phyloP scores from a whole-genome alignment of 495 filamentous ascomycete species.

The Hypoxylon fuscum region DNA sequence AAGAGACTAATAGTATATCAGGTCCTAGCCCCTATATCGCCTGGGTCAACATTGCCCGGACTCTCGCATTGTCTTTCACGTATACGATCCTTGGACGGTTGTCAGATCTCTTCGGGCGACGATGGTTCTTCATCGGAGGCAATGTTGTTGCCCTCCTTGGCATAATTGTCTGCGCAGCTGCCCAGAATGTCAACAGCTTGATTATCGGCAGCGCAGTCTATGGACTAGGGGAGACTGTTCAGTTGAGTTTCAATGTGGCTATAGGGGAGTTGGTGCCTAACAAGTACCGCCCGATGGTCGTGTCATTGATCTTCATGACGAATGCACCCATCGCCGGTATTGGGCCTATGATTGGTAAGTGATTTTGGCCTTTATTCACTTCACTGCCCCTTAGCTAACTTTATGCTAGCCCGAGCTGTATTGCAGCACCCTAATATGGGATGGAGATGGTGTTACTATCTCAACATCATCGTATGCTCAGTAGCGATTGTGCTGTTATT shows the following conservation, averaged over 20 bases:
- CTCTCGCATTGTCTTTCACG: constrained; percentile 44
- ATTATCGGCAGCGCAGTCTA: constrained; percentile 53
- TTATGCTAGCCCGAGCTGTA: constrained; percentile 42
- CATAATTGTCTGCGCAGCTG: constrained; percentile 54
- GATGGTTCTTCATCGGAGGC: constrained; percentile 59
- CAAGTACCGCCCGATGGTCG: constrained; percentile 47
- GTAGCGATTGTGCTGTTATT: constrained; percentile 49
- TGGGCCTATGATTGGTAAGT: constrained; percentile 49
- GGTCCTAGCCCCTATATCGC: constrained; percentile 50
- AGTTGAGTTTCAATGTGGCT: constrained; percentile 54
- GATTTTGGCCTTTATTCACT: neutral
- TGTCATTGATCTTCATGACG: constrained; percentile 52
- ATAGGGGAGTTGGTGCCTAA: constrained; percentile 59
- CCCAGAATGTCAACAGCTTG: constrained; percentile 53
- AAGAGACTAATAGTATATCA: constrained; percentile 38
- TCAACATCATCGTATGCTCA: constrained; percentile 52
- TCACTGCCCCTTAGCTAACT: constrained; percentile 12
- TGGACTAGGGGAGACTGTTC: constrained; percentile 48
- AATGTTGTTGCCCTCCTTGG: constrained; percentile 54
- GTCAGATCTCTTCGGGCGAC: constrained; percentile 63
- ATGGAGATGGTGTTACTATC: constrained; percentile 59
- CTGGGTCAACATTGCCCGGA: constrained; percentile 50
- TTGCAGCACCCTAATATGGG: constrained; percentile 46
- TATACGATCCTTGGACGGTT: constrained; percentile 57
- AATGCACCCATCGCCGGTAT: constrained; percentile 53